phyloP scores from a whole-genome alignment of 768 basidiomycete species.

The Termitomyces sp. region DNA sequence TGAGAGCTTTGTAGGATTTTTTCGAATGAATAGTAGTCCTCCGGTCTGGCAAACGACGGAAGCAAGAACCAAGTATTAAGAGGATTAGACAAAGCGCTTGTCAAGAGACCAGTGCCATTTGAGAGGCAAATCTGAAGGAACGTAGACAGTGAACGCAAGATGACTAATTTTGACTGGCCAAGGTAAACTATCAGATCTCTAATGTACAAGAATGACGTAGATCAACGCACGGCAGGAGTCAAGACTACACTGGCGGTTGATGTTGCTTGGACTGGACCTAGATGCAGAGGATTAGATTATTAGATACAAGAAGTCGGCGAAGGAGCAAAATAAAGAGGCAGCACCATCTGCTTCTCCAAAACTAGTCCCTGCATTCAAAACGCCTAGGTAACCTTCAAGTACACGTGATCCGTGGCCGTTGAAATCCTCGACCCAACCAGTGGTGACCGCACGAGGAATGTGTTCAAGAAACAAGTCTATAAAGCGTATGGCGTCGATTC shows the following conservation, averaged over 20 bases:
- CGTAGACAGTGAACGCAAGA: slow-evolving; percentile 63
- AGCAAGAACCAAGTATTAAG: slow-evolving; percentile 61
- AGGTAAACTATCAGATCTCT: not conserved
- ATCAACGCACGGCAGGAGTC: slow-evolving; percentile 50
- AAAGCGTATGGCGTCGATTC: slow-evolving; percentile 83
- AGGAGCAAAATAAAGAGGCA: not conserved
- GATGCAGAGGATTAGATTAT: not conserved
- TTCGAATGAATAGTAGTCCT: slow-evolving; percentile 54
- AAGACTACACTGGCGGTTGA: slow-evolving; percentile 63
- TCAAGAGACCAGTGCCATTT: slow-evolving; percentile 11
- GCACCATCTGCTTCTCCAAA: slow-evolving; percentile 55
- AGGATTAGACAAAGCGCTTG: slow-evolving; percentile 1
- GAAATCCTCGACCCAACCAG: slow-evolving; percentile 58
- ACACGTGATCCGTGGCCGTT: slow-evolving; percentile 56
- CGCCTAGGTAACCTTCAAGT: slow-evolving; percentile 76
- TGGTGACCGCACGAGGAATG: slow-evolving; percentile 62
- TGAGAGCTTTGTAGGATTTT: slow-evolving; percentile 30
- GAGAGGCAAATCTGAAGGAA: slow-evolving; percentile 54
- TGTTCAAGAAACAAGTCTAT: slow-evolving; percentile 68
- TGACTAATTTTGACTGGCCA: slow-evolving; percentile 69
- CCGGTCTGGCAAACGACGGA: slow-evolving; percentile 47
- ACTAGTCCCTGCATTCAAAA: slow-evolving; percentile 64
- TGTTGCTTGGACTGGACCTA: slow-evolving; percentile 42
- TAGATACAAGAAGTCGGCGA: not conserved
- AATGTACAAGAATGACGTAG: not conserved